A percentile compares a stretch with the other conserved stretches of the same genome.
Conservation (phyloP, 176 grass and related monocot species). For the Triticum monococcum region DNA sequence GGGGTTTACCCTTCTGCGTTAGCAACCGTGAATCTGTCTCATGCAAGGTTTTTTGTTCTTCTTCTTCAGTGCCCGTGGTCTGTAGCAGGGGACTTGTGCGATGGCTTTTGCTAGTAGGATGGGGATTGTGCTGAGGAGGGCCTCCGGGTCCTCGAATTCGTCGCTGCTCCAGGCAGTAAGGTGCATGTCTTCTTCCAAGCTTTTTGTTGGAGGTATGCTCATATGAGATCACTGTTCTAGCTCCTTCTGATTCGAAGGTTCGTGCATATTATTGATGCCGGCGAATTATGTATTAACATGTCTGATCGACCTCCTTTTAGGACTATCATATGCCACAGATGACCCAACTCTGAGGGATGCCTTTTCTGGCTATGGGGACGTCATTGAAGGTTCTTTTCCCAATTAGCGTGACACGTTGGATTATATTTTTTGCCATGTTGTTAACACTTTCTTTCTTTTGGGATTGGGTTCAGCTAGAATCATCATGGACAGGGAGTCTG, state of each 20-base stretch:
- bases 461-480: constrained; percentile 58
- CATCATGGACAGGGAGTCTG: constrained; percentile 69
- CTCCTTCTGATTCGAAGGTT: neutral
- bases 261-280: neutral
- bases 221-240: neutral
- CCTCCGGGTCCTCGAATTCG: constrained; percentile 31
- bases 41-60: neutral
- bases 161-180: constrained; percentile 68
- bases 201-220: constrained; percentile 75
- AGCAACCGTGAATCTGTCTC: neutral
- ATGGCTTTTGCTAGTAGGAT: constrained; percentile 78
- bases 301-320: constrained; percentile 21
- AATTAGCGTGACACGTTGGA: neutral
- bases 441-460: constrained; percentile 3
- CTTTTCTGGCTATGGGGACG: constrained; percentile 69
- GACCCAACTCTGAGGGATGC: constrained; percentile 62
- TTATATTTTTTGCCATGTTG: neutral
- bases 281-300: neutral
- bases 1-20: neutral
- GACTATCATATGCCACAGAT: constrained; percentile 73
- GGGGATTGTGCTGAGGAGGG: constrained; percentile 54
- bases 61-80: neutral
- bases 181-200: constrained; percentile 94
- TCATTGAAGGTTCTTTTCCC: constrained; percentile 68
- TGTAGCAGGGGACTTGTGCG: neutral